phyloP scores from a whole-genome alignment of 805 yeast species.

The Starmerella cellae region DNA sequence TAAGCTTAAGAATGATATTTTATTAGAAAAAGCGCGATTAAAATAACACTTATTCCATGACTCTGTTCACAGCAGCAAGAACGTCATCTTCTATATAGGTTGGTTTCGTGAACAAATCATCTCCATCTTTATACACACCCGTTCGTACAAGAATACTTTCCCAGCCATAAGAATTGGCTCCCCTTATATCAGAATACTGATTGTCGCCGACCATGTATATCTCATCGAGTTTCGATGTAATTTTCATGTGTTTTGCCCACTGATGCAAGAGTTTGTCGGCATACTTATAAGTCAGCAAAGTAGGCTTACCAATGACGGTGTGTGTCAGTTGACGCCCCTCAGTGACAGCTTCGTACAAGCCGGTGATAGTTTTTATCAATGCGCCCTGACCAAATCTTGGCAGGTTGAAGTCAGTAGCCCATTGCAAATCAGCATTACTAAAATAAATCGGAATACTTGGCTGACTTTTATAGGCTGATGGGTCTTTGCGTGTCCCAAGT shows the following conservation, averaged over 20 bases:
- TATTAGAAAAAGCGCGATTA: too few relatives aligned
- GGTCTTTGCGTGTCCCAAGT: slow-evolving; percentile 54
- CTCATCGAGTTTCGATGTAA: slow-evolving; percentile 28
- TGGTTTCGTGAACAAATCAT: slow-evolving; percentile 32
- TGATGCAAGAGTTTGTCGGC: slow-evolving; percentile 62
- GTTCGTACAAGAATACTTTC: slow-evolving; percentile 69
- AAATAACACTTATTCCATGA: slow-evolving; percentile 3
- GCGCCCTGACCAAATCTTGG: slow-evolving; percentile 94
- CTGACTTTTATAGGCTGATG: slow-evolving; percentile 31
- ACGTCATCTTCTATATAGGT: slow-evolving; percentile 41
- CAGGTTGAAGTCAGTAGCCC: slow-evolving; percentile 79
- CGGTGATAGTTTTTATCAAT: slow-evolving; percentile 74
- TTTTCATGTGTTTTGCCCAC: slow-evolving; percentile 35
- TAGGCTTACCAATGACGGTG: slow-evolving; percentile 81
- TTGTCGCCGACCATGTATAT: slow-evolving; percentile 96
- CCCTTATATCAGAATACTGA: slow-evolving; percentile 82
- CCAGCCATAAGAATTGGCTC: slow-evolving; percentile 86
- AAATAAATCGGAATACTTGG: slow-evolving; percentile 76
- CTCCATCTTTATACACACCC: slow-evolving; percentile 66
- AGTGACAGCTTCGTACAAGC: slow-evolving; percentile 70
- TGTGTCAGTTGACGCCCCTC: slow-evolving; percentile 60
- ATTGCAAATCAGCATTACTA: slow-evolving; percentile 83
- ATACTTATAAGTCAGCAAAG: slow-evolving; percentile 69
- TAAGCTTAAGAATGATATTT: too few relatives aligned
- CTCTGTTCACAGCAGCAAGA: slow-evolving; percentile 35